Percentiles rank a stretch among this genome's conserved stretches.
phyloP scores from a whole-genome alignment of 2,329 filamentous ascomycete species.

The Atkinsonella texensis region DNA sequence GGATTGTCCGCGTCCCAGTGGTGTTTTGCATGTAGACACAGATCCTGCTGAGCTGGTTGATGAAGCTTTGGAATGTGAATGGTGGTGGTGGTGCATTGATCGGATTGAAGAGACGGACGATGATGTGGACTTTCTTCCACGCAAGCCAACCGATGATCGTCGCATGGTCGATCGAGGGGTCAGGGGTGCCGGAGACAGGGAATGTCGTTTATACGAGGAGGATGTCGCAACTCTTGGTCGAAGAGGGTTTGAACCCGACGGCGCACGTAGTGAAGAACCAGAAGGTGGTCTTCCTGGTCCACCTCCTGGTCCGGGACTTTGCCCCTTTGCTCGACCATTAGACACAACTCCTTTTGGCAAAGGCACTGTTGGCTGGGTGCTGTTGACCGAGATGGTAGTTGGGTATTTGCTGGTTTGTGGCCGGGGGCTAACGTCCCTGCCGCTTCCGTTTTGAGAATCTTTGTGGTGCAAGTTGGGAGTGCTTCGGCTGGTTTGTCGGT shows the following conservation, averaged over 20 bases:
- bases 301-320: constrained; percentile 8
- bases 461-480: constrained; percentile 46
- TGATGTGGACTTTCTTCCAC: constrained; percentile 89
- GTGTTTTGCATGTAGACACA: constrained; percentile 57
- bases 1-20: constrained; percentile 51
- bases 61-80: constrained; percentile 86
- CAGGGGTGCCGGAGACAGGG: constrained; percentile 72
- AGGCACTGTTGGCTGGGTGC: constrained; percentile 26
- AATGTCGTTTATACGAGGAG: constrained; percentile 56
- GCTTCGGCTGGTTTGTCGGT: constrained; percentile 42
- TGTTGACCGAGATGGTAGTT: constrained; percentile 21
- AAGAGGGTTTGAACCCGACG: constrained; percentile 17
- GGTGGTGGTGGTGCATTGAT: constrained; percentile 76
- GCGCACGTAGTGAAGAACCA: constrained; percentile 10
- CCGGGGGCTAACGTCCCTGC: constrained; percentile 42
- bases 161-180: constrained; percentile 82
- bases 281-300: constrained; percentile 13
- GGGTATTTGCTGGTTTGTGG: constrained; percentile 50
- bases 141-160: constrained; percentile 68
- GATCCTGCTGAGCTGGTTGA: constrained; percentile 78
- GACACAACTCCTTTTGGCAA: constrained; percentile 39
- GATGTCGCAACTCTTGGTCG: constrained; percentile 21
- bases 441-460: constrained; percentile 30
- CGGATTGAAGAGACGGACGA: constrained; percentile 89
- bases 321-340: constrained; percentile 33